Evolutionary conservation across 108 stramenopile species (phyloP), one percentile per base, ranked within the genome.

Genomic region (Aurantiochytrium sp.): DNA sequence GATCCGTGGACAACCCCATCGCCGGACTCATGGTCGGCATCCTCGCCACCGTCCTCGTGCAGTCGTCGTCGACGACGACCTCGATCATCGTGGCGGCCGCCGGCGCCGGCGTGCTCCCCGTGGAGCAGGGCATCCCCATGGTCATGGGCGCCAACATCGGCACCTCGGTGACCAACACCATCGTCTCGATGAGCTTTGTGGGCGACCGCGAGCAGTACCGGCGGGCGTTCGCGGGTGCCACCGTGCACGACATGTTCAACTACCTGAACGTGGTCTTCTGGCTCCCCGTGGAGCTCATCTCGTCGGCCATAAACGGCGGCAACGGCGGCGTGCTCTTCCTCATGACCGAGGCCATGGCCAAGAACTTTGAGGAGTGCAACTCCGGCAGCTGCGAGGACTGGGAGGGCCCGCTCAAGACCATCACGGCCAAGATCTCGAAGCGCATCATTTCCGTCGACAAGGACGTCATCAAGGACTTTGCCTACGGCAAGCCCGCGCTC

Each of bases 221-320:
- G 69, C 95, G 95, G 85, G 96, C 95, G 73, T 96, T 96, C 86
- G 94, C 95, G 37, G 96, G 96, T 55, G 96, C 96, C 87, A 95
- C 95, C 24, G 96, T 96, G 85, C 96, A 96, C 91, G 96, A 96
- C 88, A 92, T 95, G 91, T 96, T 96, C 94, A 96, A 96, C 94
- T 93, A 94, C 69, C 87, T 96, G 81, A 88, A 95, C 68, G 96
- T 96, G 15, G 91, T 88, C n/a, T 55, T 95, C 68, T 90, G 95
- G 55, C 93, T 96, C 85, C 96, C 96, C 22, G 30, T 96, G 30
- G 96, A 96, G 90, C 86, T 92, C 87, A 86, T 91, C 90, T 91
- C 92, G 31, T 88, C 89, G 52, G 94, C 93, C 90, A 87, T 96
- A 17, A 86, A 90, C 86, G 37, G 68, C 68, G 69, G 95, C 50